Evolutionary conservation across 768 basidiomycete species (phyloP), one percentile per base, ranked within the genome.

Genomic region (Zangia roseola): DNA sequence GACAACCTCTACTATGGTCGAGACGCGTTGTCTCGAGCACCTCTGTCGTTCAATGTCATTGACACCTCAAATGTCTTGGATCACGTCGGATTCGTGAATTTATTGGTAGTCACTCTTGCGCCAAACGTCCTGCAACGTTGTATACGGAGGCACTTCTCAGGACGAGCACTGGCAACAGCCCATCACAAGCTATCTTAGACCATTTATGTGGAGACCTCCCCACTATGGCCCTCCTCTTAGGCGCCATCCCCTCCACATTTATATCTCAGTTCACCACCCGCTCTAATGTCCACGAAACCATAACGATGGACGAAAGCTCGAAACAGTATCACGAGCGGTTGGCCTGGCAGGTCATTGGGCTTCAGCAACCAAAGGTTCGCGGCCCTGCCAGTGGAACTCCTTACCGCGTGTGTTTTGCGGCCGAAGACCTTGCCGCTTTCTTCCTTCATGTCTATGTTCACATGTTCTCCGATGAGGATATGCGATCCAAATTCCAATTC

Each of bases 41-140:
- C 66, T 4, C 24, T 55, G n/a, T 56, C 50, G 10, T 68, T 70
- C 49, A 55, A 68, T 19, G 59, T 65, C 14, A 68, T 68, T 17
- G 66, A 68, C 8, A 66, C 66, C 6, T 68, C 68, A 0, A 68
- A 68, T 10, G 20, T 69, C 14, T 13, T 54, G 21, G 66, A 68
- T 20, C 50, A 62, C 6, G 26, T 49, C 1, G 68, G 66, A 1
- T 45, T 68, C 2, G 10, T 69, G n/a, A 68, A 68, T 19, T 3
- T 68, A 19, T 40, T 68, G 16, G 50, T 55, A 12, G 61, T 51
- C 8, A 52, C 61, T 68, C 10, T 50, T 69, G 21, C 10, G 43
- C 25, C 51, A 37, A 42, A 43, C 55, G 3, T 40, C 53, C 13
- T 61, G 52, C 69, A 14, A 58, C 58, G 6, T 24, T 68, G 12